Evolutionary conservation across 257 asterid genomes (phyloP).

Genomic region (Solanum peruvianum): DNA sequence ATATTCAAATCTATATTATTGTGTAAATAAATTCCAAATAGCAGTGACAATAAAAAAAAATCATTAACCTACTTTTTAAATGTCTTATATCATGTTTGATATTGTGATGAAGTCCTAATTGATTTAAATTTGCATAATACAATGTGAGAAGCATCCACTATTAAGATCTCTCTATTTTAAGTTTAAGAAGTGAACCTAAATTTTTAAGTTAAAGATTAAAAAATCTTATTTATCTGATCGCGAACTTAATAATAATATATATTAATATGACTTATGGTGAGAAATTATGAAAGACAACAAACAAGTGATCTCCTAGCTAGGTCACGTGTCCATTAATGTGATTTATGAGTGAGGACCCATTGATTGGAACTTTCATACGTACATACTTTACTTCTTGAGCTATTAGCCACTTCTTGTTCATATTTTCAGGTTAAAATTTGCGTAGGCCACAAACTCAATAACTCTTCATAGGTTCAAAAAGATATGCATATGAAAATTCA

Average conservation of each 20-base stretch:
- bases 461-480: not conserved
- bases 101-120: not conserved
- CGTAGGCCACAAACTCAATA: not conserved
- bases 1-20: not conserved
- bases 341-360: not conserved
- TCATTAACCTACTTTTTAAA: not conserved
- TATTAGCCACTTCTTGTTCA: not conserved
- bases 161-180: not conserved
- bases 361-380: not conserved
- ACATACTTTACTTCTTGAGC: not conserved
- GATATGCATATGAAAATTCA: not conserved
- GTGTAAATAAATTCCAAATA: not conserved
- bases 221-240: not conserved
- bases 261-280: not conserved
- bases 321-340: not conserved
- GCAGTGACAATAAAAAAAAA: not conserved
- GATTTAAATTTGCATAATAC: not conserved
- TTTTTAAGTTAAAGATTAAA: not conserved
- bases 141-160: not conserved
- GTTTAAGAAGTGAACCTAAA: fast-evolving
- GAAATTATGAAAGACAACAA: not conserved
- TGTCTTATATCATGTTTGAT: not conserved
- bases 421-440: not conserved
- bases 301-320: not conserved
- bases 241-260: not conserved